phyloP scores from a whole-genome alignment of 2,329 filamentous ascomycete species.

The Epichloe sibirici region DNA sequence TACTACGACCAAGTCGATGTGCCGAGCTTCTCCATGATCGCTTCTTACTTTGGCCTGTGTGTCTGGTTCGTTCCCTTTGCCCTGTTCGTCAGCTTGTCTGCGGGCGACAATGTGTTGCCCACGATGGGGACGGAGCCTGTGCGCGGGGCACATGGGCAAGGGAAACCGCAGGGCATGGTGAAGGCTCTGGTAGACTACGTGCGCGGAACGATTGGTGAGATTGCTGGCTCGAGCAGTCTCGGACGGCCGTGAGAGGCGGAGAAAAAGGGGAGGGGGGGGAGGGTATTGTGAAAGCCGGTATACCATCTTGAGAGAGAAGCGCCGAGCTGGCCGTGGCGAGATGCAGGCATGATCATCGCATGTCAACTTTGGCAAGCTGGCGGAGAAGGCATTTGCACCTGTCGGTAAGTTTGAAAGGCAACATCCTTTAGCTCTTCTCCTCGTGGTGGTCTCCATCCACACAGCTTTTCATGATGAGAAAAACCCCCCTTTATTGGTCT shows the following conservation, averaged over 20 bases:
- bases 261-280: not conserved
- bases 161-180: slow-evolving; percentile 49
- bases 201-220: slow-evolving; percentile 38
- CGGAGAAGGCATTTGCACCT: not conserved
- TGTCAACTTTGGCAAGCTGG: not conserved
- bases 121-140: slow-evolving; percentile 64
- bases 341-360: not conserved
- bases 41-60: slow-evolving; percentile 89
- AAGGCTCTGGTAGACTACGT: slow-evolving; percentile 52
- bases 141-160: slow-evolving; percentile 32
- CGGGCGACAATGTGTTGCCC: slow-evolving; percentile 87
- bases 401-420: not conserved
- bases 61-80: slow-evolving; percentile 96
- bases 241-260: slow-evolving; percentile 9
- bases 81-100: slow-evolving; percentile 86
- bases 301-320: not conserved
- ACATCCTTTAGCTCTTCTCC: no score
- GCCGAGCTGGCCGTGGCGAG: not conserved
- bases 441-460: not conserved
- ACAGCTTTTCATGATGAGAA: slow-evolving; percentile 3
- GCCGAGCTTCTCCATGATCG: slow-evolving; percentile 86
- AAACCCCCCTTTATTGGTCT: slow-evolving; percentile 11
- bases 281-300: not conserved
- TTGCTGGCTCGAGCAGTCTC: slow-evolving; percentile 19
- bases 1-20: slow-evolving; percentile 51